These are phyloP conservation scores for Boletus patriciae DNA, from an alignment of 768 basidiomycete genomes.

Conservation along the genomic window DNA sequence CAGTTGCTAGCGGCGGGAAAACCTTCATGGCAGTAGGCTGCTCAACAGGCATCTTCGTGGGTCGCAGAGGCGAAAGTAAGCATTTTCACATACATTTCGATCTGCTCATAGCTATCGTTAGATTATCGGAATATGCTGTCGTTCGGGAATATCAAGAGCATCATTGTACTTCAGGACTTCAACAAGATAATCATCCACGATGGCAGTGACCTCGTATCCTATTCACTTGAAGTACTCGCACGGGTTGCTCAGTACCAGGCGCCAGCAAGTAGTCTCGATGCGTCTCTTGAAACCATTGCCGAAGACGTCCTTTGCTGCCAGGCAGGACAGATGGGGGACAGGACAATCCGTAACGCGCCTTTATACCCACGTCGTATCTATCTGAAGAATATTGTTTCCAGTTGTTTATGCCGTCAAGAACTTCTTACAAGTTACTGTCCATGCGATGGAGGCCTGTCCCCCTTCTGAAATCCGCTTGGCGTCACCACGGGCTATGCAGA, in stretches of 20 bases:
- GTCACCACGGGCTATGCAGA: constrained; percentile 36
- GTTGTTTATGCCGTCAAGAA: constrained; percentile 69
- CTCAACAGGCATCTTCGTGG: constrained; percentile 67
- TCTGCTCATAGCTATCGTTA: constrained; percentile 26
- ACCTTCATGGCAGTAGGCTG: constrained; percentile 66
- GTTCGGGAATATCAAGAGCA: constrained; percentile 47
- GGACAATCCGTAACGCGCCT: constrained; percentile 52
- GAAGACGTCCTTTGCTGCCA: constrained; percentile 62
- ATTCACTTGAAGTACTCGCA: constrained; percentile 69
- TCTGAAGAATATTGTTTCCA: constrained; percentile 29
- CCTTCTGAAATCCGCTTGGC: constrained; percentile 37
- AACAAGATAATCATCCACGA: constrained; percentile 69
- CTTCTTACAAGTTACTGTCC: constrained; percentile 58
- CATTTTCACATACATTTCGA: not conserved
- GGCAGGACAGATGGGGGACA: constrained; percentile 51
- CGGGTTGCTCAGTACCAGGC: constrained; percentile 54
- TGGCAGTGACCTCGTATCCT: constrained; percentile 58
- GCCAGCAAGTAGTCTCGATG: constrained; percentile 46
- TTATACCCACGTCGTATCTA: not conserved
- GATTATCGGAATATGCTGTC: constrained; percentile 61
- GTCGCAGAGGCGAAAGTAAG: constrained; percentile 56
- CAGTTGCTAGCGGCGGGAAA: constrained; percentile 49
- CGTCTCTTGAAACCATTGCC: constrained; percentile 62
- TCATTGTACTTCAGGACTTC: constrained; percentile 59
- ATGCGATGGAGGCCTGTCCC: constrained; percentile 58